These are phyloP conservation scores for Nemania bipapillata DNA, from an alignment of 2,329 filamentous ascomycete species.

Conservation along the genomic window DNA sequence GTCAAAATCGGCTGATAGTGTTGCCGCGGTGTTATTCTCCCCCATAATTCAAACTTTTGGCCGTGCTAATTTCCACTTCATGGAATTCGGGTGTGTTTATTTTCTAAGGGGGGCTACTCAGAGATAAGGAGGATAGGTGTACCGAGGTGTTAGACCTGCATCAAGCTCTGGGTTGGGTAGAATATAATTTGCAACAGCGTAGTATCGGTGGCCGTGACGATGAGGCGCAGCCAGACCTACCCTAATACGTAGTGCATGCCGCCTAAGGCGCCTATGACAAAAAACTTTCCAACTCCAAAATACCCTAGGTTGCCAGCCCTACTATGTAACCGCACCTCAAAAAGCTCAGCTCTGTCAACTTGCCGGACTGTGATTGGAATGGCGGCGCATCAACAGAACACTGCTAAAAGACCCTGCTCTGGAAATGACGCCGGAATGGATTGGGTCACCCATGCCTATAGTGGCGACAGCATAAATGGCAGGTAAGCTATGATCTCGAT, in stretches of 20 bases:
- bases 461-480: background rate
- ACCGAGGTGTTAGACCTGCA: background rate
- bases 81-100: no score
- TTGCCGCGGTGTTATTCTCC: no score
- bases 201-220: background rate
- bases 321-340: no score
- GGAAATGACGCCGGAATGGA: background rate
- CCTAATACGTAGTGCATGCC: no score
- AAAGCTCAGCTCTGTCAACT: background rate
- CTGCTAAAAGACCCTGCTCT: background rate
- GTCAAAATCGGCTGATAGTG: no score
- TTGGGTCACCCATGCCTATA: slow-evolving; percentile 16
- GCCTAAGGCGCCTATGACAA: no score
- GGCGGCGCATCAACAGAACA: background rate
- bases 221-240: background rate
- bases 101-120: background rate
- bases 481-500: slow-evolving; percentile 3
- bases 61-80: background rate
- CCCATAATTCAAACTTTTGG: background rate
- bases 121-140: no score
- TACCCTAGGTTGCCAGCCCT: no score
- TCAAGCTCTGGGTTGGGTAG: background rate
- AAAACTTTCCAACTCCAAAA: background rate
- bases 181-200: background rate
- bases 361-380: background rate